Evolutionary conservation across 371 early-diverging fungal genomes (phyloP).

Genomic region (Syncephalastrum contaminatum): DNA sequence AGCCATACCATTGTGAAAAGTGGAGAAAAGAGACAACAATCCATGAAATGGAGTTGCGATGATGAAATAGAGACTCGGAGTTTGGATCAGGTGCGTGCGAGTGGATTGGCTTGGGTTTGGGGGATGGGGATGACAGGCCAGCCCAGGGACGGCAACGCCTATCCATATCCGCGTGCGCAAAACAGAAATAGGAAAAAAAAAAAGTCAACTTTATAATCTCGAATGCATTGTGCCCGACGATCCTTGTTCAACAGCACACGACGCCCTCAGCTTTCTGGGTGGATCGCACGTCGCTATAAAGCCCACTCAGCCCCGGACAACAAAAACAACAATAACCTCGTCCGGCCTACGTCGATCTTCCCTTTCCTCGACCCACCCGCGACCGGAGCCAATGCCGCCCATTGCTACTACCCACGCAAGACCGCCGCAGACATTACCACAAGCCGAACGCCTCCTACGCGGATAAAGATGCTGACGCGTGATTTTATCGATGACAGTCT

Average conservation of each 20-base stretch:
- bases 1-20: constrained; percentile 1
- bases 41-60: not conserved
- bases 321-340: constrained; percentile 2
- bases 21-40: constrained; percentile 6
- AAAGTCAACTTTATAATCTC: not conserved
- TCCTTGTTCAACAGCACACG: not conserved
- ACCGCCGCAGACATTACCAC: constrained; percentile 41
- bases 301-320: not conserved
- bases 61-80: not conserved
- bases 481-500: constrained; percentile 96
- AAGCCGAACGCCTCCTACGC: constrained; percentile 46
- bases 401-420: constrained; percentile 35
- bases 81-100: too few species aligned
- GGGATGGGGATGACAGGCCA: too few species aligned
- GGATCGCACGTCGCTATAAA: not conserved
- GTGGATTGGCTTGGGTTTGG: too few species aligned
- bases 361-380: constrained; percentile 38
- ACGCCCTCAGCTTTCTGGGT: not conserved
- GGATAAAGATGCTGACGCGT: constrained; percentile 73
- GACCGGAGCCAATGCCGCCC: constrained; percentile 23
- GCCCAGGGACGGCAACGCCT: too few species aligned
- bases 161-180: not conserved
- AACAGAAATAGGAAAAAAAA: constrained; percentile 3
- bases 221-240: too few species aligned
- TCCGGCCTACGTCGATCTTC: constrained; percentile 19